Base-by-base conservation (phyloP, 1,139 yeast species). In the Suhomyces panamericanus region DNA sequence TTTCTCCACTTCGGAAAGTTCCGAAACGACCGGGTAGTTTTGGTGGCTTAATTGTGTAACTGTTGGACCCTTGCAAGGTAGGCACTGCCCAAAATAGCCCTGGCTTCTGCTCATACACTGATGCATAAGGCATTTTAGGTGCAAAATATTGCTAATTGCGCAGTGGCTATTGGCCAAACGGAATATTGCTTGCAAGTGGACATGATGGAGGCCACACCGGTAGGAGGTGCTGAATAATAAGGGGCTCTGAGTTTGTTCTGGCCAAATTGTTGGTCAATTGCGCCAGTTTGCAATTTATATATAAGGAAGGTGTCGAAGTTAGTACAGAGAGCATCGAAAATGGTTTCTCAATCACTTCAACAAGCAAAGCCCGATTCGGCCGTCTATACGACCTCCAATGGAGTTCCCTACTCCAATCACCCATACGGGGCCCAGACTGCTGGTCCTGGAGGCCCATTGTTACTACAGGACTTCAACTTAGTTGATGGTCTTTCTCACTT, bases 401-500 rank as follows among this genome's bases (percentile, higher is more conserved):
- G 67, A 33, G 66, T 56, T 1, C 64, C 67, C 13, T 53, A 56
- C 35, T 38, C 55, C 16, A 50, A 51, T 27, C 67, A 63, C 36
- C 67, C 67, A 20, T 60, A 60, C 41, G 63, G 64, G 6, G 57
- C 66, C 24, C 64, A 61, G 43, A 56, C 63, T 14, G 66, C 66
- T 3, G 63, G 63, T 16, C 67, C 66, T 1, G 73, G 77, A 42
- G 86, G 86, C 5, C 85, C 85, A 1, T 60, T 81, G 51, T 61
- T 80, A 47, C 60, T 80, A 50, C 84, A 80, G 55, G 85, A 80
- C 57, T 73, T 78, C 62, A 73, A 77, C 58, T 63, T 80, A 59
- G 57, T 80, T 40, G 85, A 80, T 50, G 68, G 76, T 8, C 57
- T 80, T 46, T 77, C 84, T n/a, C 85, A 80, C 56, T 80, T 80